phyloP scores from a whole-genome alignment of 257 asterid species.

The Cruciata laevipes region DNA sequence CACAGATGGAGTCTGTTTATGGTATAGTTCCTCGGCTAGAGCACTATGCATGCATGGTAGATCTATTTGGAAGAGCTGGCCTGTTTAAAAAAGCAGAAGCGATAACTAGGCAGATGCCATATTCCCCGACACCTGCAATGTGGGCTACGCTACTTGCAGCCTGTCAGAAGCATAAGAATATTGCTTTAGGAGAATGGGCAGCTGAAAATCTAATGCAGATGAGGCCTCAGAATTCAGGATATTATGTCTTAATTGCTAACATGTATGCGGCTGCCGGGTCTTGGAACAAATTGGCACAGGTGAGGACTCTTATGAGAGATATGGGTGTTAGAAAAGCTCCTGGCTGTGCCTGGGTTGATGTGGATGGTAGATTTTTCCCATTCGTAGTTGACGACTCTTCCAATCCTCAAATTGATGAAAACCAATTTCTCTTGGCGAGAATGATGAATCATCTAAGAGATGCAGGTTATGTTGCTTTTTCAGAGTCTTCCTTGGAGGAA shows the following conservation, averaged over 20 bases:
- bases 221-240: constrained; percentile 63
- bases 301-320: constrained; percentile 67
- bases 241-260: constrained; percentile 76
- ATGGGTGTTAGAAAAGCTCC: constrained; percentile 73
- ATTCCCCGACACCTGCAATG: constrained; percentile 54
- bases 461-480: constrained; percentile 30
- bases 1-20: constrained; percentile 50
- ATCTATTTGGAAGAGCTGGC: constrained; percentile 86
- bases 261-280: constrained; percentile 81
- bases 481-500: constrained; percentile 32
- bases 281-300: constrained; percentile 63
- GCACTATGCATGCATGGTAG: constrained; percentile 80
- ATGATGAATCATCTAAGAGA: constrained; percentile 56
- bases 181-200: constrained; percentile 80
- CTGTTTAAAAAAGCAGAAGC: constrained; percentile 49
- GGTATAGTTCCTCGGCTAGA: constrained; percentile 51
- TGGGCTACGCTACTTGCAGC: constrained; percentile 93
- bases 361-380: constrained; percentile 55
- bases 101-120: constrained; percentile 52
- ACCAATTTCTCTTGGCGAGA: constrained; percentile 38
- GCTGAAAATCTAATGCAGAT: constrained; percentile 64
- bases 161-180: constrained; percentile 62
- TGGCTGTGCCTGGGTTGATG: constrained; percentile 78
- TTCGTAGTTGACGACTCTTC: constrained; percentile 63
- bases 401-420: constrained; percentile 36